Evolutionary conservation across 257 asterid species (phyloP).

Genomic region (Nicotiana otophora): DNA sequence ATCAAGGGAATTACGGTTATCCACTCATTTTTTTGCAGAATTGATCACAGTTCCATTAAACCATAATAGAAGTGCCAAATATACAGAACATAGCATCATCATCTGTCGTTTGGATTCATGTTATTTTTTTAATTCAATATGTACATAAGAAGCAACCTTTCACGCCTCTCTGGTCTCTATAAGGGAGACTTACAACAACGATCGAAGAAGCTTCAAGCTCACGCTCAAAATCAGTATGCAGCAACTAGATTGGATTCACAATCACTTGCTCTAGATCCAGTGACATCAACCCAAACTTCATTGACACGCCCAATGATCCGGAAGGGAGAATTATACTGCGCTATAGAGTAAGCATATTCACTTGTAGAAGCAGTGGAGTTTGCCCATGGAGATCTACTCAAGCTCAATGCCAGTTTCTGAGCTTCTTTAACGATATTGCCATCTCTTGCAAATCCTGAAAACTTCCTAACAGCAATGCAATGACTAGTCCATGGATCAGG

Average conservation of each 20-base stretch:
- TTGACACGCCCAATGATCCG: constrained; percentile 50
- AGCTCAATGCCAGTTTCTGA: constrained; percentile 59
- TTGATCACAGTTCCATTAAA: neutral
- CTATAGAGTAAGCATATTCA: constrained; percentile 65
- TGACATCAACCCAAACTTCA: constrained; percentile 86
- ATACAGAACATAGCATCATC: neutral
- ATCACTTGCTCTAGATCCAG: constrained; percentile 41
- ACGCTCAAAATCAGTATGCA: constrained; percentile 24
- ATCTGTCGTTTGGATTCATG: neutral
- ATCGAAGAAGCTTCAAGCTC: constrained; percentile 1
- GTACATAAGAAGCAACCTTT: neutral
- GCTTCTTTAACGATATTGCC: constrained; percentile 72
- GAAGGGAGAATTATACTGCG: constrained; percentile 69
- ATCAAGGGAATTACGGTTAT: neutral
- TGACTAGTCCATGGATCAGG: constrained; percentile 51
- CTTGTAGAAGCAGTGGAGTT: constrained; percentile 42
- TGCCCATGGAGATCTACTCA: constrained; percentile 66
- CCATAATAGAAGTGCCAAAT: neutral
- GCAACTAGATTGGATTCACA: constrained; percentile 39
- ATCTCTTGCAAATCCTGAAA: constrained; percentile 81
- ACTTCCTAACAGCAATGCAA: constrained; percentile 71
- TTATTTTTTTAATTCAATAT: neutral
- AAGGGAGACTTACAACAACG: neutral
- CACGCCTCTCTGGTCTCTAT: neutral
- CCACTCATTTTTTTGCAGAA: neutral